Base-by-base conservation (phyloP, 306 rosid species). In the Sindora glabra region DNA sequence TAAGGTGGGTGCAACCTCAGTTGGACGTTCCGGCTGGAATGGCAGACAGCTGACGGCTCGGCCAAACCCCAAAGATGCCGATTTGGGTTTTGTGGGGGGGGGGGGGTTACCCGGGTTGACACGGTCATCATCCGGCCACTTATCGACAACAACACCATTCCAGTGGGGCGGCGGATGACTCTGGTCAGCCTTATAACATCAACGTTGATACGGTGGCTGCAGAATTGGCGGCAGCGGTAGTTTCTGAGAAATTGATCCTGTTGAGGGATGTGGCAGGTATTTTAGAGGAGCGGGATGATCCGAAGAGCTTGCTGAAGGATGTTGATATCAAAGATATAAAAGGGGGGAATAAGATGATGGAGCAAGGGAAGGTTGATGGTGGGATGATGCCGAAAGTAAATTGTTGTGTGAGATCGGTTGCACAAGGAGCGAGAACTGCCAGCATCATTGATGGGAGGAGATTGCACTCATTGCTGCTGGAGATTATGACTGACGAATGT, bases 381-480 rank as follows among this genome's bases (percentile, higher is more conserved):
- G 95, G 96, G 17, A 92, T 92, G 98, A 88, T 92, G n/a, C 96
- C 98, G 0, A 92, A 92, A 67, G 98, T 88, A 66, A 60, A 61
- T 64, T 92, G 98, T 52, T 92, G 96, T 27, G 81, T 88, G 1
- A 52, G 92, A 30, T 88, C 98, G 1, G 72, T 85, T 0, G 83
- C 98, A 0, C 98, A 91, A 65, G 98, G 98, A 0, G 95, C 86
- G 10, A 83, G 52, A 56, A 91, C 98, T 0, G 86, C 98, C 0
- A 91, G 98, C 25, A 88, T 91, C 50, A 82, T 91, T 1, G 96
- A 91, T 51, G 98, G 96, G 6, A 65, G 96, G 32, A 68, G 79
- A 33, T 86, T 95, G 0, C 96, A 91, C 42, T 91, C 98, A 6
- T 69, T 91, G 69, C 64, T 91, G 24, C 82, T 88, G 2, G 98